Evolutionary conservation across 2,329 filamentous ascomycete genomes (phyloP).

Genomic region (Fusarium nodosum): DNA sequence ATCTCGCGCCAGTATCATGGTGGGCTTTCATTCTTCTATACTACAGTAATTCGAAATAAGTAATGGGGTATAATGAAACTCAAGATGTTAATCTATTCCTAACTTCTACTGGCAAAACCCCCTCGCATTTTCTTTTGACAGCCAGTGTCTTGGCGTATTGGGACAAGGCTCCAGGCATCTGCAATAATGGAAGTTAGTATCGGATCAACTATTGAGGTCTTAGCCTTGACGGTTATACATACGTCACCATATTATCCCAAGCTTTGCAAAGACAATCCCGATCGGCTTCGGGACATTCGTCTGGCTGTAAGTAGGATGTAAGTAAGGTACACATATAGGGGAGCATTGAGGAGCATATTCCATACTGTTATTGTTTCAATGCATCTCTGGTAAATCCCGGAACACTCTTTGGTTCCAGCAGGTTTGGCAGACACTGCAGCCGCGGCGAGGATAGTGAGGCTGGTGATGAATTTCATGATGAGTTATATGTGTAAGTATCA

Average conservation of each 20-base stretch:
- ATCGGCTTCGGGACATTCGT: conserved; percentile 8
- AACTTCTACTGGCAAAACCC: conserved; percentile 3
- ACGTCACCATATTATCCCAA: conserved; percentile 18
- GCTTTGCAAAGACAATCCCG: conserved; percentile 16
- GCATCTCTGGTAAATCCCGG: conserved; percentile 15
- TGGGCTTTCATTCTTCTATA: background rate
- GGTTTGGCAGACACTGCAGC: background rate
- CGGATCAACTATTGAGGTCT: accelerated
- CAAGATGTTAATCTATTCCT: background rate
- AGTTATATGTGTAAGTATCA: too few species aligned
- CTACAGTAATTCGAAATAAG: too few species aligned
- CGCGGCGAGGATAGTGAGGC: background rate
- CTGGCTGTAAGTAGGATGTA: conserved; percentile 1
- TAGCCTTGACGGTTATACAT: background rate
- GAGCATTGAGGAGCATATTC: too few species aligned
- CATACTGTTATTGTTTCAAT: conserved; percentile 22
- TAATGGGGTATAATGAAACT: background rate
- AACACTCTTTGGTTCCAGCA: background rate
- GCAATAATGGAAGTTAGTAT: accelerated
- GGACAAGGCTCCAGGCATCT: conserved; percentile 13
- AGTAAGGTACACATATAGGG: conserved; percentile 2
- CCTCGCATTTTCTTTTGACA: conserved; percentile 25
- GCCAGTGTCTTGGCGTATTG: conserved; percentile 4
- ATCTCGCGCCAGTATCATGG: background rate
- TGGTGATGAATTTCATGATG: conserved; percentile 9